Evolutionary conservation across 2,329 filamentous ascomycete genomes (phyloP), one percentile per base, ranked within the genome.

Genomic region (Penicillium carneum): DNA sequence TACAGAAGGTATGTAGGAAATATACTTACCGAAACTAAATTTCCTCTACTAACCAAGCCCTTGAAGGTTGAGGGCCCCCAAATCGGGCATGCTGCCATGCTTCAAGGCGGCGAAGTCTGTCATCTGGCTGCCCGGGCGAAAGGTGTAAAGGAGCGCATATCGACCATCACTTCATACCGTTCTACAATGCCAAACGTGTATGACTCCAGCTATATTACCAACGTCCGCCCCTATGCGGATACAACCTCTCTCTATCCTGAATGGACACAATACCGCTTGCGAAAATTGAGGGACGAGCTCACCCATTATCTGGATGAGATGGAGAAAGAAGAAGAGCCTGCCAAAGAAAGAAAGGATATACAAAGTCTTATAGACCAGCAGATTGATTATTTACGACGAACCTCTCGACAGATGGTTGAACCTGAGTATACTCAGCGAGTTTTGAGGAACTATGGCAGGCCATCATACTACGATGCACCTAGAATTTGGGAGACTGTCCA

Each of bases 61-160:
- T 11, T 50, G 5, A 23, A 63, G 61, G 38, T 63, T 41, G 61
- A 63, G 11, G 61, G 61, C 1, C 52, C 42, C 8, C 57, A 58
- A n/a, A 61, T 73, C 8, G 71, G 71, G 3, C 61, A 67, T 56
- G 68, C 67, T 5, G 68, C 72, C 4, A 65, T 73, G 48, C 66
- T 73, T 31, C 72, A 74, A 64, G 72, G 72, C n/a, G 63, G 70
- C 20, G 63, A 69, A 49, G 65, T 74, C 34, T 59, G 71, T 36
- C 72, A 74, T 38, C 58, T 67, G 12, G 72, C 71, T 26, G 62
- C 69, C 18, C 65, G 64, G n/a, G 68, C 70, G 6, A 64, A 63
- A 11, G 69, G 70, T 3, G 63, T 63, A 2, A 56, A 61, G 8
- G 72, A 74, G 51, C 67, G 72, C 6, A 70, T 74, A 41, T 67